Evolutionary conservation across 2,329 filamentous ascomycete species (phyloP).

Genomic region (Massarina eburnea): DNA sequence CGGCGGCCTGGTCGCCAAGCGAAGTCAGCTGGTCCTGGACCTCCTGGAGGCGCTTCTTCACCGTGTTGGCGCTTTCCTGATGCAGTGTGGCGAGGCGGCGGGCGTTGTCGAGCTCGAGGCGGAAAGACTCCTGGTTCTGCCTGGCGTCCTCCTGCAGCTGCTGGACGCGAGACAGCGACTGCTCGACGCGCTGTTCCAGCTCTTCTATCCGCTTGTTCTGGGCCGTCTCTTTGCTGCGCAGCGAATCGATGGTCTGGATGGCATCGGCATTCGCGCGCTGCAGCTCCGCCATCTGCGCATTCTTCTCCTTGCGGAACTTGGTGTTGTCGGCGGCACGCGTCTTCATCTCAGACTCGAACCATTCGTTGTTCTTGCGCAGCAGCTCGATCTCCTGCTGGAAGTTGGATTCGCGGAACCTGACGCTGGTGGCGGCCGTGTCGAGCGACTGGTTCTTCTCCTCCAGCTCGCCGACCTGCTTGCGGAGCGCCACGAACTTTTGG

Average conservation of each 20-base stretch:
- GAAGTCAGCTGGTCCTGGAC: constrained; percentile 66
- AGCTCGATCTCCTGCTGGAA: constrained; percentile 88
- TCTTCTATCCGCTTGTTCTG: constrained; percentile 81
- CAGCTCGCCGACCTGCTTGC: constrained; percentile 76
- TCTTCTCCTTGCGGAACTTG: constrained; percentile 94
- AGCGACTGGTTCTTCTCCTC: constrained; percentile 84
- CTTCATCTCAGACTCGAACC: constrained; percentile 89
- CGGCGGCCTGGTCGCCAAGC: constrained; percentile 67
- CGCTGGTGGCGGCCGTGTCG: constrained; percentile 75
- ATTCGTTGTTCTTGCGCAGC: constrained; percentile 87
- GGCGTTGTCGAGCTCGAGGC: constrained; percentile 80
- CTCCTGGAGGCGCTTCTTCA: constrained; percentile 69
- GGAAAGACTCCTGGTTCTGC: constrained; percentile 81
- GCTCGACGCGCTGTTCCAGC: constrained; percentile 82
- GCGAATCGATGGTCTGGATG: constrained; percentile 71
- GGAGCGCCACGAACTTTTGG: constrained; percentile 80
- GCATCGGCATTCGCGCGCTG: constrained; percentile 88
- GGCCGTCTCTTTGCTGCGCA: constrained; percentile 77
- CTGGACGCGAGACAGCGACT: constrained; percentile 78
- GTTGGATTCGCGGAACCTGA: constrained; percentile 88
- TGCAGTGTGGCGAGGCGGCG: constrained; percentile 81
- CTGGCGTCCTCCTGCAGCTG: constrained; percentile 82
- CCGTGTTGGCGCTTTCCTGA: constrained; percentile 72
- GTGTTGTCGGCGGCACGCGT: constrained; percentile 84
- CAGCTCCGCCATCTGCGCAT: constrained; percentile 81